phyloP scores from a whole-genome alignment of 2,329 filamentous ascomycete genomes.

The Verruconis gallopava region DNA sequence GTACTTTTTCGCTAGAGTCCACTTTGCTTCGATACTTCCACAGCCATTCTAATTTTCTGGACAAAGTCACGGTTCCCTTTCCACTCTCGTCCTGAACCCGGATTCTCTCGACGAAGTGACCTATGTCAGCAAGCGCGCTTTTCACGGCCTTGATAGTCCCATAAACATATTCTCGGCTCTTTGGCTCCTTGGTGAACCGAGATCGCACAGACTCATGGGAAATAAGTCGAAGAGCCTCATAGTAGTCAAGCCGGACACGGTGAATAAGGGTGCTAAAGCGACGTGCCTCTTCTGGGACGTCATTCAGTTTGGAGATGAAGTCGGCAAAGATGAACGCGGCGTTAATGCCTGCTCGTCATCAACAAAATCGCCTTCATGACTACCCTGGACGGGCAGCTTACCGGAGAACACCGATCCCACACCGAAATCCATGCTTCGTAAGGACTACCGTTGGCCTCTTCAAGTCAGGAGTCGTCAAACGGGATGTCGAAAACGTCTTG shows the following conservation, averaged over 20 bases:
- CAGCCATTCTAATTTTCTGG: slow-evolving; percentile 20
- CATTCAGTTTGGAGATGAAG: slow-evolving; percentile 15
- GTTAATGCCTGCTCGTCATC: slow-evolving; percentile 12
- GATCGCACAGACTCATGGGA: slow-evolving; percentile 14
- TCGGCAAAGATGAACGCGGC: slow-evolving; percentile 20
- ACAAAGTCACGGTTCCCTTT: slow-evolving; percentile 15
- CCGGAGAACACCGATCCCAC: background rate
- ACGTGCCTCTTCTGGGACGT: slow-evolving; percentile 17
- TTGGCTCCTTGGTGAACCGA: slow-evolving; percentile 17
- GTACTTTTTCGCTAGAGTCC: slow-evolving; percentile 13
- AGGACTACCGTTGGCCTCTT: background rate
- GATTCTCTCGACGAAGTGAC: slow-evolving; percentile 18
- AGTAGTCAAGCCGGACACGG: slow-evolving; percentile 18
- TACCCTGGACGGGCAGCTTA: background rate
- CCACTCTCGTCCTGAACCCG: slow-evolving; percentile 16
- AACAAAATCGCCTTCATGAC: background rate
- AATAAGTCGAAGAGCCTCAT: slow-evolving; percentile 19
- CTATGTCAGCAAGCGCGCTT: slow-evolving; percentile 19
- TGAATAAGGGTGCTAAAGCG: slow-evolving; percentile 18
- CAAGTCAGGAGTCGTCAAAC: too few species aligned
- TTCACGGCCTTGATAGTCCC: slow-evolving; percentile 16
- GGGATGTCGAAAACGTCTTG: too few species aligned
- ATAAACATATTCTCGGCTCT: slow-evolving; percentile 18
- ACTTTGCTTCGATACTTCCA: slow-evolving; percentile 19
- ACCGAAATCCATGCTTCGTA: background rate